Conservation (phyloP, 768 basidiomycete species). For the Auriscalpium orientale region DNA sequence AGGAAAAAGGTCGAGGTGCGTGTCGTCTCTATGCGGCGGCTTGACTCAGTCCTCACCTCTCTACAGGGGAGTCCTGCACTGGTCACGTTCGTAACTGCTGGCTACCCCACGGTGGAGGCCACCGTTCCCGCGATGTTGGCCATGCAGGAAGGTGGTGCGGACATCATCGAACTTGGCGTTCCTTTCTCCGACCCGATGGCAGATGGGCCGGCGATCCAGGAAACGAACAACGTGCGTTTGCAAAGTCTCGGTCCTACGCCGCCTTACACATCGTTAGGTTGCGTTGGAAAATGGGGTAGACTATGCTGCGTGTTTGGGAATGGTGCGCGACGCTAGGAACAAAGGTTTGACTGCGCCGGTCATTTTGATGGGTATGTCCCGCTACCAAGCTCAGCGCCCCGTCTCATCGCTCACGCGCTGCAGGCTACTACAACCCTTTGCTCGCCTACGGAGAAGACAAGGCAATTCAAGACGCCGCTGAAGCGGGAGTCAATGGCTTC, state of each 20-base stretch:
- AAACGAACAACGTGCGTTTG: slow-evolving; percentile 78
- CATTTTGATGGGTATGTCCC: slow-evolving; percentile 78
- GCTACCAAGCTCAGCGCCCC: neutral
- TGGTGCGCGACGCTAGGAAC: slow-evolving; percentile 70
- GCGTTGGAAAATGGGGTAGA: slow-evolving; percentile 78
- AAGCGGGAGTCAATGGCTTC: slow-evolving; percentile 94
- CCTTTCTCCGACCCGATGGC: slow-evolving; percentile 97
- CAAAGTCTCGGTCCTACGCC: neutral
- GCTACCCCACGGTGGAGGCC: slow-evolving; percentile 71
- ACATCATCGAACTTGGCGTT: slow-evolving; percentile 91
- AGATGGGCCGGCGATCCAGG: slow-evolving; percentile 91
- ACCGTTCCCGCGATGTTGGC: slow-evolving; percentile 86
- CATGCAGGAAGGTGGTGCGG: slow-evolving; percentile 89
- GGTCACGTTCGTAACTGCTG: slow-evolving; percentile 91
- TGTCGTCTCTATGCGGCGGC: neutral
- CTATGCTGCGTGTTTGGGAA: slow-evolving; percentile 65
- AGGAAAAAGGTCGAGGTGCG: slow-evolving; percentile 51
- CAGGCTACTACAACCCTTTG: slow-evolving; percentile 97
- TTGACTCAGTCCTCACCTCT: neutral
- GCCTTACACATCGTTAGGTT: slow-evolving; percentile 39
- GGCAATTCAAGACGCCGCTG: slow-evolving; percentile 81
- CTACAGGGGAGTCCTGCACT: slow-evolving; percentile 51
- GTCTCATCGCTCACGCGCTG: neutral
- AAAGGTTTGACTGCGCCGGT: slow-evolving; percentile 81
- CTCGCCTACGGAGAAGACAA: slow-evolving; percentile 93